Evolutionary conservation across 1,284 basidiomycete genomes (phyloP).

Genomic region (Trametes versicolor): DNA sequence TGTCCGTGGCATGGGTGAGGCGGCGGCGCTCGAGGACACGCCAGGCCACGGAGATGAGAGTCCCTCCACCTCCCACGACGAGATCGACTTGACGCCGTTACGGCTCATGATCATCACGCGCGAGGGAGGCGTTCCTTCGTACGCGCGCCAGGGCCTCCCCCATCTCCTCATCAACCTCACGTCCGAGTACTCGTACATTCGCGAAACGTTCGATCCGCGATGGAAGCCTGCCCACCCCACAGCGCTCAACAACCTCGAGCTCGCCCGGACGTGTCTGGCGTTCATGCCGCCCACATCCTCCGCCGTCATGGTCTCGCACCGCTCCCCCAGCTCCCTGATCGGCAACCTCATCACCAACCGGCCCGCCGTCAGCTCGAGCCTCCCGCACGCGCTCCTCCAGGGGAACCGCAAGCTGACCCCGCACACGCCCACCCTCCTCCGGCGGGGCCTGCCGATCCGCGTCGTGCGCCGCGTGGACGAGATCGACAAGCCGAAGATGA

Average conservation of each 20-base stretch:
- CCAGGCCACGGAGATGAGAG: constrained; percentile 36
- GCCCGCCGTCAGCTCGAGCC: constrained; percentile 93
- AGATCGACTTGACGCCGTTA: constrained; percentile 86
- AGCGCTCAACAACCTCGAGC: constrained; percentile 87
- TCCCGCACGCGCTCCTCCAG: constrained; percentile 92
- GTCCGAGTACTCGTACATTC: constrained; percentile 90
- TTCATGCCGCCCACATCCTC: constrained; percentile 96
- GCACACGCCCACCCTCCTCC: constrained; percentile 93
- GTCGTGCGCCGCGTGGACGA: constrained; percentile 75
- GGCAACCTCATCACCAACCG: constrained; percentile 99
- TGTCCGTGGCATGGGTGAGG: constrained; percentile 87
- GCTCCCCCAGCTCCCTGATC: constrained; percentile 94
- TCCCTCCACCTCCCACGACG: constrained; percentile 37
- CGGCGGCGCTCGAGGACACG: constrained; percentile 52
- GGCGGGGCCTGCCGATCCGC: constrained; percentile 88
- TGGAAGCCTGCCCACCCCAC: constrained; percentile 90
- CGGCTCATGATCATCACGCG: constrained; percentile 98
- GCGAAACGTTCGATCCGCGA: constrained; percentile 81
- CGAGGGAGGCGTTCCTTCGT: constrained; percentile 97
- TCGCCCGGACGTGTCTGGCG: constrained; percentile 88
- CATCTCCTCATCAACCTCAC: constrained; percentile 96
- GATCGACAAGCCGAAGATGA: constrained; percentile 84
- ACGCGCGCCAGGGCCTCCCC: constrained; percentile 93
- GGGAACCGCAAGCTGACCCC: constrained; percentile 85
- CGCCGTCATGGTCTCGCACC: constrained; percentile 97